Conservation (phyloP, 768 basidiomycete genomes). For the Rhizopogon vinicolor region DNA sequence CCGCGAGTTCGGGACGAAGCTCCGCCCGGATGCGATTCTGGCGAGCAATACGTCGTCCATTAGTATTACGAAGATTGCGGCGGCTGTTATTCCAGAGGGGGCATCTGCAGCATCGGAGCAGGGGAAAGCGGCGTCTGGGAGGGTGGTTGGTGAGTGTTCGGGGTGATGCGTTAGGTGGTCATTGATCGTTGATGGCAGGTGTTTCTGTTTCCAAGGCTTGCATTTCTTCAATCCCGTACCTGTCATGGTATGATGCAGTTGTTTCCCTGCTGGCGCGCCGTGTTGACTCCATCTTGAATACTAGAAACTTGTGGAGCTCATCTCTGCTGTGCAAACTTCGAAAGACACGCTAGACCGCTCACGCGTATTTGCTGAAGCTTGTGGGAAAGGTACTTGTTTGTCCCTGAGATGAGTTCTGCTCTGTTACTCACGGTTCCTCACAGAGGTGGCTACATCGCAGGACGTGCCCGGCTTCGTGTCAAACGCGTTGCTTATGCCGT, state of each 20-base stretch:
- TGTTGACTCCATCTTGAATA: neutral
- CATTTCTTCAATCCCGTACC: slow-evolving; percentile 98
- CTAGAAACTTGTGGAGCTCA: slow-evolving; percentile 92
- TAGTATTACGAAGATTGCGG: slow-evolving; percentile 91
- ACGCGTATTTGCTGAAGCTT: slow-evolving; percentile 77
- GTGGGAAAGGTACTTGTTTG: slow-evolving; percentile 68
- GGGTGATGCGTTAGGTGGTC: neutral
- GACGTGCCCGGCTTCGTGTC: slow-evolving; percentile 97
- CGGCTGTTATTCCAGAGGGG: slow-evolving; percentile 61
- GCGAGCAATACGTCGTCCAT: slow-evolving; percentile 95
- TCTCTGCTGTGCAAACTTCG: slow-evolving; percentile 89
- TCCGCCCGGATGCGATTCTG: slow-evolving; percentile 73
- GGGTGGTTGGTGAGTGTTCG: slow-evolving; percentile 69
- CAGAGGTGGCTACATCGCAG: slow-evolving; percentile 86
- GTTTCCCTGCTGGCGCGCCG: neutral
- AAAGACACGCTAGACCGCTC: slow-evolving; percentile 70
- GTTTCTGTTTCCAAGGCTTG: slow-evolving; percentile 43
- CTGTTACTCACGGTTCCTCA: neutral
- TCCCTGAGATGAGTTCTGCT: neutral
- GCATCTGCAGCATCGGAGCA: slow-evolving; percentile 53
- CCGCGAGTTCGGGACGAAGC: slow-evolving; percentile 55
- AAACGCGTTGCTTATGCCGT: slow-evolving; percentile 93
- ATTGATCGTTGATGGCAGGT: neutral
- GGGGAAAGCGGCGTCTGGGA: slow-evolving; percentile 58
- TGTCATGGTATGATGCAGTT: slow-evolving; percentile 66